These are phyloP conservation scores for Mortierella sp. DNA, from an alignment of 371 early-diverging fungal genomes.

Conservation along the genomic window DNA sequence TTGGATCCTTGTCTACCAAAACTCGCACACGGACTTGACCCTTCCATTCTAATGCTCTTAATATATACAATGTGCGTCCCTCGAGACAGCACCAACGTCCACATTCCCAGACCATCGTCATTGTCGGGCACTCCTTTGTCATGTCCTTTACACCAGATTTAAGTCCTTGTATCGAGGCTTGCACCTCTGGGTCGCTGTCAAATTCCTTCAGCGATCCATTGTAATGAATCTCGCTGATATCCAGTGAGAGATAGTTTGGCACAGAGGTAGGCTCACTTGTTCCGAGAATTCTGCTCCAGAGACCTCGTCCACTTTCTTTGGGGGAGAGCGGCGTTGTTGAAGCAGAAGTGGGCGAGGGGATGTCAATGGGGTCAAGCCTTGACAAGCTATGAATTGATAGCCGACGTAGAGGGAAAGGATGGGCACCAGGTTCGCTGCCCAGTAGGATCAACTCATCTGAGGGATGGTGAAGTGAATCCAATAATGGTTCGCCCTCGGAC, in stretches of 20 bases:
- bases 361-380: constrained; percentile 3
- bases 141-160: constrained; percentile 33
- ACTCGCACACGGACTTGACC: constrained; percentile 49
- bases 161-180: constrained; percentile 23
- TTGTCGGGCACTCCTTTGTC: constrained; percentile 44
- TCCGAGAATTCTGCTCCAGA: constrained; percentile 38
- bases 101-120: constrained; percentile 55
- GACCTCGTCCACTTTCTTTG: constrained; percentile 9
- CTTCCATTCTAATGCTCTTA: constrained; percentile 39
- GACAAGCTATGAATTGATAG: constrained; percentile 18
- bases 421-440: constrained; percentile 29
- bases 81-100: constrained; percentile 56
- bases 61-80: constrained; percentile 46
- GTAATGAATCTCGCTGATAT: constrained; percentile 46
- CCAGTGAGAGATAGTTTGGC: constrained; percentile 32
- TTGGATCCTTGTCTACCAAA: constrained; percentile 48
- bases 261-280: constrained; percentile 11
- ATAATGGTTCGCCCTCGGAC: background rate
- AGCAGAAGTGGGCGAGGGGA: constrained; percentile 1
- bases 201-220: constrained; percentile 34
- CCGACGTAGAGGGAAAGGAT: constrained; percentile 20
- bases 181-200: constrained; percentile 35
- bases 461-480: constrained; percentile 26
- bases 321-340: constrained; percentile 14
- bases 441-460: constrained; percentile 42